phyloP scores from a whole-genome alignment of 805 yeast species.

The Clavispora santaluciae region DNA sequence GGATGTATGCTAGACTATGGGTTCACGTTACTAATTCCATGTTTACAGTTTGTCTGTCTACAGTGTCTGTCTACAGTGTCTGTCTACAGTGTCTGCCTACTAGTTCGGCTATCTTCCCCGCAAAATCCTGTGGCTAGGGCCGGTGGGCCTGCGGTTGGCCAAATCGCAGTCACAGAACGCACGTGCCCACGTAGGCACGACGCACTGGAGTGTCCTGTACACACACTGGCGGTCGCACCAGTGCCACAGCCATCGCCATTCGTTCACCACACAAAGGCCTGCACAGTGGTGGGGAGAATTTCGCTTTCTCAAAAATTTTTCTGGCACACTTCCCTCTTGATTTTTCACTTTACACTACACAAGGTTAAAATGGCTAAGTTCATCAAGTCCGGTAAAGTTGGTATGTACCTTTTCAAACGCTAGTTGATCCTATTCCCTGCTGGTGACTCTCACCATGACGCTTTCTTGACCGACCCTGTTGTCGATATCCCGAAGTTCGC shows the following conservation, averaged over 20 bases:
- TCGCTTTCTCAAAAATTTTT: conserved; percentile 19
- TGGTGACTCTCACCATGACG: not conserved
- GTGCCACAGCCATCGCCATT: conserved; percentile 1
- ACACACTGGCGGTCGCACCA: conserved; percentile 7
- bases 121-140: not conserved
- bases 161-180: conserved; percentile 5
- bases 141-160: not conserved
- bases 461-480: not conserved
- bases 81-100: too few relatives aligned
- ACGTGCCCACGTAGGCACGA: conserved; percentile 1
- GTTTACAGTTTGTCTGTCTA: too few relatives aligned
- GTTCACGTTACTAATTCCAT: too few relatives aligned
- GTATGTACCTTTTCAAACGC: conserved; percentile 48
- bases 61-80: too few relatives aligned
- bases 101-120: not conserved
- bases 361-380: conserved; percentile 85
- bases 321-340: conserved; percentile 10
- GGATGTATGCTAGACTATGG: too few relatives aligned
- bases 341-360: conserved; percentile 19
- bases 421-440: not conserved
- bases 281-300: conserved; percentile 17
- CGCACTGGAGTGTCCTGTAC: conserved; percentile 1
- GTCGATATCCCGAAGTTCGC: not conserved
- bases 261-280: conserved; percentile 9
- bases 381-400: conserved; percentile 99